Evolutionary conservation across 139 green algal genomes (phyloP).

Genomic region (Edaphochlamys debaryana): DNA sequence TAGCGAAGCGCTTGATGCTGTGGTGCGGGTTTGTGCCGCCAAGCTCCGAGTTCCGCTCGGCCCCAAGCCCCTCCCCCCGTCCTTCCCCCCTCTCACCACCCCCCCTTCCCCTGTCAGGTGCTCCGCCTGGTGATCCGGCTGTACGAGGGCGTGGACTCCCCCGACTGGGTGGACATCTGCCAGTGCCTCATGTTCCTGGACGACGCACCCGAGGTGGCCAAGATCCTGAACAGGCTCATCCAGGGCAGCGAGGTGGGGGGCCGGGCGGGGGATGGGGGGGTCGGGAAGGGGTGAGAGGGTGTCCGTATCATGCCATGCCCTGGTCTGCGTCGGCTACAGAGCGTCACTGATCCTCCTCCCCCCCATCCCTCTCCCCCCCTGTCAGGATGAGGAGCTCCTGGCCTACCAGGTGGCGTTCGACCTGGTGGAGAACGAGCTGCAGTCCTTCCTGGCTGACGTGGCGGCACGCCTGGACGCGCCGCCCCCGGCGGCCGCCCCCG

Average conservation of each 20-base stretch:
- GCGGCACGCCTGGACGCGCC: constrained; percentile 6
- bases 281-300: too few relatives aligned
- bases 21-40: too few relatives aligned
- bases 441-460: constrained; percentile 88
- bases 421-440: constrained; percentile 95
- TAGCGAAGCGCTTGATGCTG: too few relatives aligned
- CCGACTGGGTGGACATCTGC: constrained; percentile 89
- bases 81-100: too few relatives aligned
- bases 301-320: too few relatives aligned
- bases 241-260: constrained; percentile 62
- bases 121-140: constrained; percentile 85
- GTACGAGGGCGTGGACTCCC: constrained; percentile 68
- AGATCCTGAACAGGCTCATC: constrained; percentile 87
- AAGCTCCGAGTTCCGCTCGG: too few relatives aligned
- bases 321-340: too few relatives aligned
- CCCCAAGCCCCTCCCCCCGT: too few relatives aligned
- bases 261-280: neutral
- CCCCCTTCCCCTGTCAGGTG: too few relatives aligned
- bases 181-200: constrained; percentile 95
- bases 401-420: constrained; percentile 98
- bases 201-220: constrained; percentile 81
- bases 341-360: neutral
- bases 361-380: neutral
- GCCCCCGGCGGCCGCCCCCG: constrained; percentile 14
- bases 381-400: constrained; percentile 80